phyloP scores from a whole-genome alignment of 345 rosid species.

The Pseudoturritis turrita region DNA sequence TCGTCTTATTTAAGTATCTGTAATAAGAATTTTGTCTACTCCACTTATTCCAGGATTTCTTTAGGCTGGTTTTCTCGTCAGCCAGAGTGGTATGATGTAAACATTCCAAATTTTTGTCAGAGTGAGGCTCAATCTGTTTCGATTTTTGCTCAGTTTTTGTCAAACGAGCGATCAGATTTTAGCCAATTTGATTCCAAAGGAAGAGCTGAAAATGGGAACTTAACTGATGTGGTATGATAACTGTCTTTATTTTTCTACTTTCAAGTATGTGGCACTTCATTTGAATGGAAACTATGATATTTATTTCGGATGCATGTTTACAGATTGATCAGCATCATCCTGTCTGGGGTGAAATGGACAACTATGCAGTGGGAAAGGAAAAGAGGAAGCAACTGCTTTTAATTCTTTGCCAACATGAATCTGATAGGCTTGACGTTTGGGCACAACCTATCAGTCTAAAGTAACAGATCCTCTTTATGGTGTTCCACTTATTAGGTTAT shows the following conservation, averaged over 20 bases:
- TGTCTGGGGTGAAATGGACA: conserved; percentile 87
- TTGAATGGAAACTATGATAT: neutral
- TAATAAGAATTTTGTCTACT: conserved; percentile 12
- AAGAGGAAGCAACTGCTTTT: conserved; percentile 77
- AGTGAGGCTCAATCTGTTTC: conserved; percentile 83
- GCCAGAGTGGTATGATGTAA: conserved; percentile 73
- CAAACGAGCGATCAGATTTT: conserved; percentile 49
- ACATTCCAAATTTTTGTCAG: conserved; percentile 50
- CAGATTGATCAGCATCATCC: conserved; percentile 71
- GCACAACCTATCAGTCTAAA: conserved; percentile 73
- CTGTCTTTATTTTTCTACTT: conserved; percentile 26
- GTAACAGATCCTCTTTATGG: conserved; percentile 32
- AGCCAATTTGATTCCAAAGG: conserved; percentile 52
- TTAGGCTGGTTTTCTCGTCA: conserved; percentile 89
- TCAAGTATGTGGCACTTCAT: conserved; percentile 34
- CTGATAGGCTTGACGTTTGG: conserved; percentile 96
- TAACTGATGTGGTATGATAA: conserved; percentile 48
- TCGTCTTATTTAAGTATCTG: neutral
- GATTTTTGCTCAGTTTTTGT: conserved; percentile 59
- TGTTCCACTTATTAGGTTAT: neutral
- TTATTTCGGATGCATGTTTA: conserved; percentile 22
- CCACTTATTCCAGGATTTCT: conserved; percentile 54
- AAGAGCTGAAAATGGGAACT: conserved; percentile 45
- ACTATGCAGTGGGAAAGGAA: conserved; percentile 62
- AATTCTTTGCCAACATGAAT: conserved; percentile 88